Evolutionary conservation across 1,139 yeast species (phyloP), one percentile per base, ranked within the genome.

Genomic region (Kluyveromyces sp.): DNA sequence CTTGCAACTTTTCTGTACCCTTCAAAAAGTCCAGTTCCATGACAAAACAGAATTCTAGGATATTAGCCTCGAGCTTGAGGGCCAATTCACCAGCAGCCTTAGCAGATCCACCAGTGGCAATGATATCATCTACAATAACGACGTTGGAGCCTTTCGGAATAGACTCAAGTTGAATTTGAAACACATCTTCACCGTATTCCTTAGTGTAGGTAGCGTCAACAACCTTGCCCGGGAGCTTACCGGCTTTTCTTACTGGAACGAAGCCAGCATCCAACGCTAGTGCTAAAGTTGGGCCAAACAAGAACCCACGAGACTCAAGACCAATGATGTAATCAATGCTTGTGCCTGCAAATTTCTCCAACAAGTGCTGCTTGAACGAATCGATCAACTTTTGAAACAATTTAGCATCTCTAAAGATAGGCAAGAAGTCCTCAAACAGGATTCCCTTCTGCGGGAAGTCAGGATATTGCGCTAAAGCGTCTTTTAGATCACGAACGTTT

Each of bases 101-200:
- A 17, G 98, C 98, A 60, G 95, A 83, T 36, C 98, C 98, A 54
- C 97, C 98, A 36, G 98, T 92, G 40, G 98, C 98, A 65, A 94
- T 83, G 57, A 92, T 88, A 63, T 92, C 99, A 64, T 92, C 98
- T 30, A 92, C 94, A 53, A 92, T 75, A 37, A 92, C 72, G 30
- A 92, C 94, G 48, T 74, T 83, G 43, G 95, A 75, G 33, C 92
- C 95, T 48, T 74, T 74, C 53, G 88, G 84, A 54, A 92, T 80
- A 36, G 92, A 79, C 46, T 77, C 94, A 52, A 75, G 71, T 70
- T 94, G 98, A 65, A 94, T 80, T 66, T 88, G 95, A 63, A 92
- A 88, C 49, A 70, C 76, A 67, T 92, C 99, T 47, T 73, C 67
- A 59, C 97, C 98, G 65, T 92, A 92, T 67, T 92, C 99, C 73